Base-by-base conservation (phyloP, 306 rosid species). In the Sophora flavescens region DNA sequence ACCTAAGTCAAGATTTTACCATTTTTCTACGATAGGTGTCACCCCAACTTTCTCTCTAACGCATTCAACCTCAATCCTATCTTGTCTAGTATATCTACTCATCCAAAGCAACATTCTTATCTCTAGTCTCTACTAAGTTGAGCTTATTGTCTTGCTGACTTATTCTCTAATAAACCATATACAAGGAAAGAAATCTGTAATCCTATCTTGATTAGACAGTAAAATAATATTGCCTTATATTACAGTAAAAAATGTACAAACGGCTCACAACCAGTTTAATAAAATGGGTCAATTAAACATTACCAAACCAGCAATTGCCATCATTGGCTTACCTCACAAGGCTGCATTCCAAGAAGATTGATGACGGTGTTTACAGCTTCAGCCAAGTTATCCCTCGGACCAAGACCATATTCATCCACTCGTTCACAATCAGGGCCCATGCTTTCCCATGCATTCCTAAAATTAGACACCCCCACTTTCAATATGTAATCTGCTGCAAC, bases 321-420 rank as follows among this genome's bases (percentile, higher is more conserved):
- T 68, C 17, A 61, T 48, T 61, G 48, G 85, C 81, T 68, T 85
- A 95, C 99, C 96, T 92, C 99, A 63, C 99, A 95, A 28, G 99
- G 98, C 80, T 95, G 97, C 99, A 95, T 57, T 82, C 99, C 99
- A 16, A 95, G 96, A 84, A 95, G 97, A 78, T 75, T 86, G 76
- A 91, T 87, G 80, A 95, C 99, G 54, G 93, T 74, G 81, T 70
- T 85, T 72, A 92, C 98, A 80, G 97, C 98, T 86, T 91, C 98
- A 45, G 92, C 66, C 82, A 95, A 84, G 87, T 82, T 89, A 81
- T 95, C 99, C 87, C 99, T 86, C 15, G 91, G 91, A 50, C 97
- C 97, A 78, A 95, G 93, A 79, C 97, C 98, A 78, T 95, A 95
- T 75, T 95, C 99, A 70, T 95, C 99, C 60, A 87, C 93, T 47